Evolutionary conservation across 495 filamentous ascomycete species (phyloP), one percentile per base, ranked within the genome.

Genomic region (Hypoxylon perforatum): DNA sequence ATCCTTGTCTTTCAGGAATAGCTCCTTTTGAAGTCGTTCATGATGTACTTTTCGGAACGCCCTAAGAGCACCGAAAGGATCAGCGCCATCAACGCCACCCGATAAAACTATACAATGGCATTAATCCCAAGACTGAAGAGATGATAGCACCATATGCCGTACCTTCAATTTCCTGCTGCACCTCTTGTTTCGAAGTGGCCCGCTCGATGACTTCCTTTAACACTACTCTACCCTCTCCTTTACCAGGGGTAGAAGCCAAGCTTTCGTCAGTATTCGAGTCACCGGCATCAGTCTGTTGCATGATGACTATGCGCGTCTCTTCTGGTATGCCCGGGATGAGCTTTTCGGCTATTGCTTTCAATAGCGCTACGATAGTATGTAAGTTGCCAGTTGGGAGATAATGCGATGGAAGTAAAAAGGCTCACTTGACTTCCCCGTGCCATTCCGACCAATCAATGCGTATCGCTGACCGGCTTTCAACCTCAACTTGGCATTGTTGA

Each of bases 381-480:
- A 25, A 66, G 48, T 7, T 49, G 54, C 14, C 14, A 14, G 2
- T 12, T 44, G 23, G 8, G 22, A 36, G 47, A 33, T 60, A 14
- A 11, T 30, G n/a, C 9, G 10, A 28, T 35, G 18, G 7, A 25
- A 15, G 21, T 42, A 19, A 35, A 19, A 9, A 9, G 41, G 67
- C 86, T 76, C 70, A 91, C 89, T 95, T 15, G 89, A 91, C 74
- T 95, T 95, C 5, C 92, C 92, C 3, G 86, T 86, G 1, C 92
- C 92, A 79, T 95, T 95, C 19, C 90, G 80, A 0, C 91, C 91
- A 18, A 93, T 77, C 8, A 95, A 75, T 0, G 88, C 91, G 79
- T 94, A 94, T 48, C 88, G 83, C 22, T 86, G 77, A 0, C 91
- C 90, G 10, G 84, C 84, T 70, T 92, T 90, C 21, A 95, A 78